Conservation (phyloP, 1,284 basidiomycete genomes). For the Sphaerobolus stellatus region DNA sequence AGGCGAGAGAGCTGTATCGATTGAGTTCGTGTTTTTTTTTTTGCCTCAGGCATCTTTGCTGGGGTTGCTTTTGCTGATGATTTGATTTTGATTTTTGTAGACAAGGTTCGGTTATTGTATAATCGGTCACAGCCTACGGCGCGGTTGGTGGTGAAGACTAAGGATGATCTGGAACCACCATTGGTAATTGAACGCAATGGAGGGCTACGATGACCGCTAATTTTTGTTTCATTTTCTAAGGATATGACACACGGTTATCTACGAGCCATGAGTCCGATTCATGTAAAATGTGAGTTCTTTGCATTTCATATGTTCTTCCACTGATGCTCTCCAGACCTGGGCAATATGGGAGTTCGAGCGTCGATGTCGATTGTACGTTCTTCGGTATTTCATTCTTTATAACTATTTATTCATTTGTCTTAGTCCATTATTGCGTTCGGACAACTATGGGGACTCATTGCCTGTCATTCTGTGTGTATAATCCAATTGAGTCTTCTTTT, state of each 20-base stretch:
- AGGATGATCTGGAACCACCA: conserved; percentile 69
- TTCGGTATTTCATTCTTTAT: background rate
- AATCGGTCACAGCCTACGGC: conserved; percentile 78
- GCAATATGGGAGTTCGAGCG: conserved; percentile 79
- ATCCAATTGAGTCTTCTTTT: background rate
- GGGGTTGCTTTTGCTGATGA: too few relatives aligned
- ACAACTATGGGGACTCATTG: conserved; percentile 81
- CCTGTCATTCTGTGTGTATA: conserved; percentile 60
- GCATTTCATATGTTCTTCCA: conserved; percentile 5
- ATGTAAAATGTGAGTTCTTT: conserved; percentile 67
- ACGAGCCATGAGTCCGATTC: conserved; percentile 88
- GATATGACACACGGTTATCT: conserved; percentile 89
- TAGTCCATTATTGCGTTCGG: conserved; percentile 85
- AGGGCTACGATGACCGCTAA: background rate
- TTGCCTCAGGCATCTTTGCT: background rate
- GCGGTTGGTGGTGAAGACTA: conserved; percentile 67
- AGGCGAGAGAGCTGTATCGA: conserved; percentile 51
- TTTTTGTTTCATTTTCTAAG: conserved; percentile 27
- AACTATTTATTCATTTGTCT: background rate
- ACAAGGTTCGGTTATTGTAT: conserved; percentile 84
- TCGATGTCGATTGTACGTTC: conserved; percentile 77
- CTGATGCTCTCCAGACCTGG: conserved; percentile 50
- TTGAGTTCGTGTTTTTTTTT: conserved; percentile 32
- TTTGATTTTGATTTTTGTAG: conserved; percentile 30
- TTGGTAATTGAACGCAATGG: conserved; percentile 56